These are phyloP conservation scores for Aspergillus hiratsukae DNA, from an alignment of 2,329 filamentous ascomycete genomes.

Conservation along the genomic window DNA sequence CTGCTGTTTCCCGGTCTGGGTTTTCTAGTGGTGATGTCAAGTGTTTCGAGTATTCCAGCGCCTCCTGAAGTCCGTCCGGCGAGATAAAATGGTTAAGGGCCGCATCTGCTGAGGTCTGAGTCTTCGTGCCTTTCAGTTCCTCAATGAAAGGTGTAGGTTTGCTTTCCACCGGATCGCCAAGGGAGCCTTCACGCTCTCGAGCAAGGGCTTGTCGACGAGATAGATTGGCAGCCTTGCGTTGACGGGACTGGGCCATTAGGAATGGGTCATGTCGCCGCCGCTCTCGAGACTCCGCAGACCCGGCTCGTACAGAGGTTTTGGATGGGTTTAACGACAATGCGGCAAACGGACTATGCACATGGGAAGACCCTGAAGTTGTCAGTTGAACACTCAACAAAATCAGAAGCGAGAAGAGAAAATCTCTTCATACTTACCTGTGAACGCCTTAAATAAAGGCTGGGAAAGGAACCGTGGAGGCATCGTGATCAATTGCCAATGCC, in stretches of 20 bases:
- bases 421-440: constrained; percentile 52
- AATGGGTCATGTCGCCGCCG: constrained; percentile 74
- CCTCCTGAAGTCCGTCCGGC: constrained; percentile 60
- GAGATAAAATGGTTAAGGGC: constrained; percentile 74
- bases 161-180: constrained; percentile 77
- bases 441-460: constrained; percentile 55
- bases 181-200: constrained; percentile 57
- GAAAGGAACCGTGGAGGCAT: constrained; percentile 67
- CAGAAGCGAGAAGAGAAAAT: constrained; percentile 13
- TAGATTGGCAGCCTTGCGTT: constrained; percentile 78
- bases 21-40: constrained; percentile 47
- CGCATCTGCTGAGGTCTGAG: constrained; percentile 11
- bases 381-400: constrained; percentile 1
- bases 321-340: constrained; percentile 50
- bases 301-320: constrained; percentile 56
- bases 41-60: constrained; percentile 62
- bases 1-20: constrained; percentile 25
- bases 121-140: constrained; percentile 26
- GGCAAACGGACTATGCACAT: constrained; percentile 43
- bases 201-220: constrained; percentile 67
- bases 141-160: constrained; percentile 72
- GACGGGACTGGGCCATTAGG: constrained; percentile 71
- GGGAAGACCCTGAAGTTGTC: constrained; percentile 23
- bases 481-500: constrained; percentile 21
- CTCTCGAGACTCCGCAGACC: constrained; percentile 60